Conservation (phyloP, 306 rosid species). For the Lablab purpureus region DNA sequence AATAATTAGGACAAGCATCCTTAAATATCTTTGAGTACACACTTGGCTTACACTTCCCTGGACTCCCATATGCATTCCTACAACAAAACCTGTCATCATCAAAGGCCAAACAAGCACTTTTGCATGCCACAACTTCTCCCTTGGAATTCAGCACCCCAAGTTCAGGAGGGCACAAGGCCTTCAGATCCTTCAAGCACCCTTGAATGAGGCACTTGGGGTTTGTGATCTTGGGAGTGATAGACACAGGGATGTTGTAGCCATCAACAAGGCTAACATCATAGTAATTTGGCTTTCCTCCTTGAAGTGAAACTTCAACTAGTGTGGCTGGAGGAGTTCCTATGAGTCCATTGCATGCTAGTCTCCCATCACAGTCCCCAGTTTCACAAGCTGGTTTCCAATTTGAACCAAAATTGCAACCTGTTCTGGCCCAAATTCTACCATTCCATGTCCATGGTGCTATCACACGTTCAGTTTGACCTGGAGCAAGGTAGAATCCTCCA, state of each 20-base stretch:
- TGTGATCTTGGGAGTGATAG: constrained; percentile 47
- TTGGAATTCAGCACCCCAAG: constrained; percentile 56
- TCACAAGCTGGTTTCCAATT: constrained; percentile 68
- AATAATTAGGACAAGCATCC: constrained; percentile 77
- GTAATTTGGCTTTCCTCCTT: constrained; percentile 64
- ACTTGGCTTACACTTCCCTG: constrained; percentile 70
- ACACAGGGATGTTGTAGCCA: constrained; percentile 79
- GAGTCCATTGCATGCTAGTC: constrained; percentile 79
- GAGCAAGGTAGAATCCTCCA: constrained; percentile 80
- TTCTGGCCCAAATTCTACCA: constrained; percentile 96
- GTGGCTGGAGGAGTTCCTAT: constrained; percentile 89
- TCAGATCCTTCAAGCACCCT: constrained; percentile 73
- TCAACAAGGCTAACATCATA: constrained; percentile 90
- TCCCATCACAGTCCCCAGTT: constrained; percentile 89
- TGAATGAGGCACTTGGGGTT: constrained; percentile 57
- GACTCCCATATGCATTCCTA: constrained; percentile 67
- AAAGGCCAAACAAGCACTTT: constrained; percentile 89
- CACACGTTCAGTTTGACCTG: constrained; percentile 57
- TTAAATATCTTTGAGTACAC: constrained; percentile 82
- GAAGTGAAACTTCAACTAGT: constrained; percentile 69
- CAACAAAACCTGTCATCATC: constrained; percentile 74
- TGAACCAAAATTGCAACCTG: constrained; percentile 70
- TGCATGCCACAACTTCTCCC: constrained; percentile 81
- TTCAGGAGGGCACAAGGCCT: constrained; percentile 64
- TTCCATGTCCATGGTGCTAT: constrained; percentile 76